These are phyloP conservation scores for Cronartium quercuum DNA, from an alignment of 1,284 basidiomycete genomes.

Conservation along the genomic window DNA sequence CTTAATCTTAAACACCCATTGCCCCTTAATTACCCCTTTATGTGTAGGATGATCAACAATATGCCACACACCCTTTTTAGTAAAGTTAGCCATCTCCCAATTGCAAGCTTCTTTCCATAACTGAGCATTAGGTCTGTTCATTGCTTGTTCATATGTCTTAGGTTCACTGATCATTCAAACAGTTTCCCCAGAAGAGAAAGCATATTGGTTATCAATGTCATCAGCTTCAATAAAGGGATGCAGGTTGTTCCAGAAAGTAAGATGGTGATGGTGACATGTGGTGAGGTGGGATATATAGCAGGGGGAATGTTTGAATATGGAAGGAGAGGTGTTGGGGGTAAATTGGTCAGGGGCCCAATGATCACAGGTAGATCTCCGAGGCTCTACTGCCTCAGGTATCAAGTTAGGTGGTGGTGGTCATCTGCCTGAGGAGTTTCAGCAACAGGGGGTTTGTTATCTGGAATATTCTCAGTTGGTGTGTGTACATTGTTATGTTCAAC, in stretches of 20 bases:
- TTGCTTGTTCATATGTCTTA: too few species aligned
- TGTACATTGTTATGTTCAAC: not conserved
- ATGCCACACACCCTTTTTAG: too few species aligned
- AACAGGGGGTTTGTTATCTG: not conserved
- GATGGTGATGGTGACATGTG: not conserved
- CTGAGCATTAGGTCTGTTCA: too few species aligned
- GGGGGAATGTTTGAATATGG: not conserved
- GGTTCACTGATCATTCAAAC: too few species aligned
- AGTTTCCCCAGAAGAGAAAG: too few species aligned
- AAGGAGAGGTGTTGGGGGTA: not conserved
- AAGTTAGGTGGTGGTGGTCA: not conserved
- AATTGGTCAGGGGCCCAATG: not conserved
- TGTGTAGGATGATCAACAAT: not conserved
- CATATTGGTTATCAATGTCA: too few species aligned
- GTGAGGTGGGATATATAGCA: not conserved
- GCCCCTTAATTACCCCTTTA: not conserved
- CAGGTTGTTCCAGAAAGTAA: not conserved
- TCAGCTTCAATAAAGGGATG: not conserved
- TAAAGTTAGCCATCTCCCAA: too few species aligned
- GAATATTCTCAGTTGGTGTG: not conserved
- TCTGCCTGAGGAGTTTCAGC: not conserved
- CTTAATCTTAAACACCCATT: conserved; percentile 34
- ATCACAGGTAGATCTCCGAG: not conserved
- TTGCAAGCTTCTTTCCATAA: too few species aligned
- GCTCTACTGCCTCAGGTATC: not conserved